Conservation (phyloP, 1,139 yeast genomes). For the Scheffersomyces titani region DNA sequence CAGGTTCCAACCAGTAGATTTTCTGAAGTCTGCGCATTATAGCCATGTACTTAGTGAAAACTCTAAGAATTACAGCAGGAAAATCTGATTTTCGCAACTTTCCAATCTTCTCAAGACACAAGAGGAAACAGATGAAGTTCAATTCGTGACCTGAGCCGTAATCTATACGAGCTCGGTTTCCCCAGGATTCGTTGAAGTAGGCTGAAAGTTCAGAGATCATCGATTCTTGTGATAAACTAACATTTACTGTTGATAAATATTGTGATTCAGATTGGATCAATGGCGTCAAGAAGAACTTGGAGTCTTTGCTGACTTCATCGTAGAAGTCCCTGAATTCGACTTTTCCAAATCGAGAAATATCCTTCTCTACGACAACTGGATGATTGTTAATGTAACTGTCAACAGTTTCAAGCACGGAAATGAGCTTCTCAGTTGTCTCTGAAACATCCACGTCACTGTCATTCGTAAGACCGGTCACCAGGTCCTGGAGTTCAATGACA, state of each 20-base stretch:
- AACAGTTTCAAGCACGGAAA: slow-evolving; percentile 47
- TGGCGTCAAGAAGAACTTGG: slow-evolving; percentile 24
- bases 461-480: slow-evolving; percentile 67
- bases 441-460: slow-evolving; percentile 33
- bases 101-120: slow-evolving; percentile 50
- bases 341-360: slow-evolving; percentile 87
- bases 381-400: slow-evolving; percentile 46
- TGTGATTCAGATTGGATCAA: slow-evolving; percentile 12
- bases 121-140: slow-evolving; percentile 73
- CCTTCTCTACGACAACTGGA: slow-evolving; percentile 69
- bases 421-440: slow-evolving; percentile 28
- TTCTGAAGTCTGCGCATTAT: slow-evolving; percentile 52
- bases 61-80: slow-evolving; percentile 57
- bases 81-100: slow-evolving; percentile 37
- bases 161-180: slow-evolving; percentile 82
- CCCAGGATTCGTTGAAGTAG: slow-evolving; percentile 77
- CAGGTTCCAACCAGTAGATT: slow-evolving; percentile 77
- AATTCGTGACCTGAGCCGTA: slow-evolving; percentile 98
- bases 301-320: slow-evolving; percentile 54
- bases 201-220: slow-evolving; percentile 39
- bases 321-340: slow-evolving; percentile 83
- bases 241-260: background rate
- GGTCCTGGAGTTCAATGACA: slow-evolving; percentile 57
- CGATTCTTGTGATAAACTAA: slow-evolving; percentile 13
- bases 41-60: slow-evolving; percentile 62